Evolutionary conservation across 2,329 filamentous ascomycete species (phyloP).

Genomic region (Cladophialophora carrionii): DNA sequence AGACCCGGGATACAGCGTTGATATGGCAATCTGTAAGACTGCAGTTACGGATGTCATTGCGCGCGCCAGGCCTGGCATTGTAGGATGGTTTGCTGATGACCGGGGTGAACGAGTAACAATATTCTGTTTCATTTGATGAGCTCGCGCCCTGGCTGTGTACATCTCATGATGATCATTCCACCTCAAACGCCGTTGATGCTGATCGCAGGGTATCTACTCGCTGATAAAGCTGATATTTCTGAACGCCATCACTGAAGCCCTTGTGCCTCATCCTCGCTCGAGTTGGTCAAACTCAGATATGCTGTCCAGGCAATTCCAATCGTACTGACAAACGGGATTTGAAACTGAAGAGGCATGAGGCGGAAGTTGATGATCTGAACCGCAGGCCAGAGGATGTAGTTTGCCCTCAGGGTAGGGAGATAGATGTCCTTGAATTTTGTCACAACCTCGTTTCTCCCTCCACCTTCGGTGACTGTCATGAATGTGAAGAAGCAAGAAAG

Average conservation of each 20-base stretch:
- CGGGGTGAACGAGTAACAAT: not conserved
- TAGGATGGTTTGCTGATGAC: not conserved
- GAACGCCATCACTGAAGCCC: slow-evolving; percentile 17
- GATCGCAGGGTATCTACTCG: slow-evolving; percentile 11
- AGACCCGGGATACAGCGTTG: not conserved
- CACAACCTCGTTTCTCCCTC: slow-evolving; percentile 74
- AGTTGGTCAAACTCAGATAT: slow-evolving; percentile 90
- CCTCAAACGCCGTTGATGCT: slow-evolving; percentile 16
- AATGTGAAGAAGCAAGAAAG: slow-evolving; percentile 88
- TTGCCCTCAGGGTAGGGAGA: slow-evolving; percentile 89
- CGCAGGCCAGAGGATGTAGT: slow-evolving; percentile 91
- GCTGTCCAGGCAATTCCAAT: slow-evolving; percentile 97
- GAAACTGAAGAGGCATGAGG: slow-evolving; percentile 90
- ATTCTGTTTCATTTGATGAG: not conserved
- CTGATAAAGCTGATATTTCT: slow-evolving; percentile 2
- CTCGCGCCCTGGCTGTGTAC: slow-evolving; percentile 18
- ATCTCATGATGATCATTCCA: not conserved
- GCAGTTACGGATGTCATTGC: not conserved
- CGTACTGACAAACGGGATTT: slow-evolving; percentile 94
- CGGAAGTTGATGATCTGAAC: slow-evolving; percentile 98
- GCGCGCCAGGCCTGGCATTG: too few relatives aligned
- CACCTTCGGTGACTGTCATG: slow-evolving; percentile 95
- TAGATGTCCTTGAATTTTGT: slow-evolving; percentile 94
- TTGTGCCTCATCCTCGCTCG: slow-evolving; percentile 67
- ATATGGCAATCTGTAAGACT: not conserved